phyloP scores from a whole-genome alignment of 1,139 yeast genomes.

The Suhomyces atakaporum region DNA sequence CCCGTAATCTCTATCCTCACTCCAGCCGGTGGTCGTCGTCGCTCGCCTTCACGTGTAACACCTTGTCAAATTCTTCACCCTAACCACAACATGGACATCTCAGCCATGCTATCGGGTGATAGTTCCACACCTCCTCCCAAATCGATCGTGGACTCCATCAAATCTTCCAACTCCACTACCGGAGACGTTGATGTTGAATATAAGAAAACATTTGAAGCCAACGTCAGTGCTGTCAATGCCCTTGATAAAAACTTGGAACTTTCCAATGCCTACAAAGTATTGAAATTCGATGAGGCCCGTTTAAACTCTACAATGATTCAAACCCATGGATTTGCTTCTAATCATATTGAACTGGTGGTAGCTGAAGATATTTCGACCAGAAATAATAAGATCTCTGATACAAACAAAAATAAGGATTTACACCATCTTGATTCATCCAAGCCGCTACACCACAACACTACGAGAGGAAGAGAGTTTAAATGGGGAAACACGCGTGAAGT shows the following conservation, averaged over 20 bases:
- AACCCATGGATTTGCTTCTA: constrained; percentile 31
- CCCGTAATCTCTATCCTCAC: no score
- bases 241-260: constrained; percentile 31
- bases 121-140: constrained; percentile 15
- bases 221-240: constrained; percentile 28
- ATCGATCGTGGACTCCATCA: constrained; percentile 6
- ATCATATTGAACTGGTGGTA: constrained; percentile 39
- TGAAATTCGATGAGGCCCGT: constrained; percentile 32
- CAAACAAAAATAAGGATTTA: constrained; percentile 21
- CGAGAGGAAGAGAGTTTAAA: constrained; percentile 31
- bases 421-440: constrained; percentile 19
- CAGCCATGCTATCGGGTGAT: constrained; percentile 43
- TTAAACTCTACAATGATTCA: constrained; percentile 27
- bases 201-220: constrained; percentile 27
- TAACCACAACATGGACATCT: constrained; percentile 34
- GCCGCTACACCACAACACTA: constrained; percentile 23
- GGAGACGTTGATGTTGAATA: constrained; percentile 13
- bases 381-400: constrained; percentile 22
- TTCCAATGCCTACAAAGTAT: constrained; percentile 29
- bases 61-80: constrained; percentile 5
- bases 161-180: constrained; percentile 1
- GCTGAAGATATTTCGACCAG: constrained; percentile 37
- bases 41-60: constrained; percentile 9
- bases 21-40: constrained; percentile 2
- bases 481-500: constrained; percentile 37